Percentiles rank a stretch among this genome's conserved stretches.
phyloP scores from a whole-genome alignment of 2,329 filamentous ascomycete genomes.

The Curvularia verruculosa region DNA sequence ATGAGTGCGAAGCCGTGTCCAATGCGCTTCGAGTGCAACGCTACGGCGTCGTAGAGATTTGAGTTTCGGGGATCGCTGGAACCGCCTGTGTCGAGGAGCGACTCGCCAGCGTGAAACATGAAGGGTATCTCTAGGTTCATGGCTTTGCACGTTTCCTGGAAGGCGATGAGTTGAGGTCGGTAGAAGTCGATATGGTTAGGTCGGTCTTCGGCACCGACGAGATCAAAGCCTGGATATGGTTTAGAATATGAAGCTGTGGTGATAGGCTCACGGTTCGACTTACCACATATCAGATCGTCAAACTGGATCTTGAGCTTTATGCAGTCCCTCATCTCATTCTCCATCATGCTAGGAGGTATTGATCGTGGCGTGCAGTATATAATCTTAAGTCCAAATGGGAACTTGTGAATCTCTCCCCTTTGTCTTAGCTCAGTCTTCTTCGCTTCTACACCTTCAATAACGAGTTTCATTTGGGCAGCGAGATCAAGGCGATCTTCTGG shows the following conservation, averaged over 20 bases:
- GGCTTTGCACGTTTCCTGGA: constrained; percentile 59
- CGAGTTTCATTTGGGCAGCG: constrained; percentile 60
- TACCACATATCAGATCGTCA: constrained; percentile 68
- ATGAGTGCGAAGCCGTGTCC: constrained; percentile 75
- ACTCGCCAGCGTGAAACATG: constrained; percentile 79
- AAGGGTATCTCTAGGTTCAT: constrained; percentile 68
- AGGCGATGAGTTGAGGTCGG: constrained; percentile 64
- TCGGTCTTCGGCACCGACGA: constrained; percentile 70
- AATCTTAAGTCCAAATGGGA: constrained; percentile 69
- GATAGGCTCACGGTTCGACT: constrained; percentile 23
- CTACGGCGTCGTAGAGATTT: constrained; percentile 72
- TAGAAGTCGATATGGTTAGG: constrained; percentile 64
- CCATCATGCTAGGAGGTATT: constrained; percentile 58
- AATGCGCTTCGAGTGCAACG: constrained; percentile 71
- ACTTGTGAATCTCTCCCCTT: constrained; percentile 50
- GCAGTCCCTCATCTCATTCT: constrained; percentile 64
- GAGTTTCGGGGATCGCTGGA: constrained; percentile 63
- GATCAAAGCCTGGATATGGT: constrained; percentile 64
- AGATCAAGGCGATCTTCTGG: constrained; percentile 58
- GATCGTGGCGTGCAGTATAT: constrained; percentile 74
- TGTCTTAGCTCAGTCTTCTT: constrained; percentile 55
- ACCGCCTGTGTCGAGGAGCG: constrained; percentile 66
- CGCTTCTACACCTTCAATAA: constrained; percentile 55
- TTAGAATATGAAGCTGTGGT: background rate
- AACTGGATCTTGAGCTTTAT: constrained; percentile 64